A percentile compares a stretch with the other conserved stretches of the same genome.
These are phyloP conservation scores for Zalerion maritima DNA, from an alignment of 495 filamentous ascomycete species.

Conservation along the genomic window DNA sequence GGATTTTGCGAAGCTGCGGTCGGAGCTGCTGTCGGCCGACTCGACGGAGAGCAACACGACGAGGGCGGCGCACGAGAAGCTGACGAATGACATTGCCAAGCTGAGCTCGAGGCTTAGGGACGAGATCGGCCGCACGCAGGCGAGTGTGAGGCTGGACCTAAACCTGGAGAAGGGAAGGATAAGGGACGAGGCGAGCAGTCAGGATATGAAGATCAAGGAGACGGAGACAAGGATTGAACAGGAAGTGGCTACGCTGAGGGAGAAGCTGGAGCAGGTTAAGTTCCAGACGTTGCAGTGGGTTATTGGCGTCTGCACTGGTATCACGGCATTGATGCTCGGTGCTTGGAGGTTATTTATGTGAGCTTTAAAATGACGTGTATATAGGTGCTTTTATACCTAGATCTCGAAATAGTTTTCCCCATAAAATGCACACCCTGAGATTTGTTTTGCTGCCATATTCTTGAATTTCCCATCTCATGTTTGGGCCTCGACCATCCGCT, in stretches of 20 bases:
- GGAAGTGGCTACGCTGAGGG: slow-evolving; percentile 79
- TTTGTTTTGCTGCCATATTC: too few relatives aligned
- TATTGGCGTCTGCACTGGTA: slow-evolving; percentile 89
- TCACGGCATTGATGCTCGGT: slow-evolving; percentile 86
- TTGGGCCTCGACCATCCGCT: too few relatives aligned
- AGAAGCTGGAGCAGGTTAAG: slow-evolving; percentile 92
- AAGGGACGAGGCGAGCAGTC: slow-evolving; percentile 87
- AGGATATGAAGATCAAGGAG: slow-evolving; percentile 97
- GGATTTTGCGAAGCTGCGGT: slow-evolving; percentile 96
- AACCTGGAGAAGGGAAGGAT: slow-evolving; percentile 97
- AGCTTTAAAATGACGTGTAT: too few relatives aligned
- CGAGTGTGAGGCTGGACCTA: slow-evolving; percentile 76
- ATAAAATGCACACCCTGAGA: too few relatives aligned
- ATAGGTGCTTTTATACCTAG: too few relatives aligned
- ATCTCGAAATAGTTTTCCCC: too few relatives aligned
- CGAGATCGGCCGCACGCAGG: slow-evolving; percentile 87
- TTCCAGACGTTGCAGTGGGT: slow-evolving; percentile 97
- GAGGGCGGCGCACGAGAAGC: slow-evolving; percentile 75
- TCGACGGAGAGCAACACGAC: slow-evolving; percentile 80
- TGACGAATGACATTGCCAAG: slow-evolving; percentile 89
- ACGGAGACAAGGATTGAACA: slow-evolving; percentile 98
- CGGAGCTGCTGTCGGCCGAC: slow-evolving; percentile 81
- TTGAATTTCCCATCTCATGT: too few relatives aligned
- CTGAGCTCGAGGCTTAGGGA: slow-evolving; percentile 77
- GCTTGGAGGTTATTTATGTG: slow-evolving; percentile 79